Conservation (phyloP, 306 rosid species). For the Prunus campanulata region DNA sequence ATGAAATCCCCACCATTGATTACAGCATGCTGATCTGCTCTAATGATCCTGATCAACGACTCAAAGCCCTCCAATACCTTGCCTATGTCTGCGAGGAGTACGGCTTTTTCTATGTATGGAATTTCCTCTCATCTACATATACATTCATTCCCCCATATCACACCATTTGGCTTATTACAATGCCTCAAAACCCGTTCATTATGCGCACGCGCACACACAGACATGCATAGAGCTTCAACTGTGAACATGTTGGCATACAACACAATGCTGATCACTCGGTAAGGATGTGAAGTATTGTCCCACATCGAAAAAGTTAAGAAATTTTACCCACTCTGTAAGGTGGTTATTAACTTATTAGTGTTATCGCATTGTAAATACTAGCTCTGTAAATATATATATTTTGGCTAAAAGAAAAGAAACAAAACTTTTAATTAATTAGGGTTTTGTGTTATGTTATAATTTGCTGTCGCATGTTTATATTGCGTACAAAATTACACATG, state of each 20-base stretch:
- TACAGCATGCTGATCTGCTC: constrained; percentile 13
- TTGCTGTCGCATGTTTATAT: not conserved
- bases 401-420: too few relatives aligned
- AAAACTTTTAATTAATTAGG: too few relatives aligned
- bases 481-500: not conserved
- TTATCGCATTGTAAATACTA: too few relatives aligned
- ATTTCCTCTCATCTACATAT: not conserved
- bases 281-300: too few relatives aligned
- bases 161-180: too few relatives aligned
- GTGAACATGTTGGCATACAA: not conserved
- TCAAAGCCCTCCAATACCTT: constrained; percentile 2
- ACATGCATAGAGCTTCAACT: not conserved
- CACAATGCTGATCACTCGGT: too few relatives aligned
- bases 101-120: constrained; percentile 22
- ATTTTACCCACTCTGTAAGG: too few relatives aligned
- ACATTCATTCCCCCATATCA: not conserved
- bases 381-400: too few relatives aligned
- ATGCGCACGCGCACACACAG: not conserved
- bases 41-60: not conserved
- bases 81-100: constrained; percentile 11
- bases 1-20: constrained; percentile 21
- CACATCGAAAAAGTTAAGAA: too few relatives aligned
- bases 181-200: too few relatives aligned
- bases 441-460: not conserved
- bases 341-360: too few relatives aligned